phyloP scores from a whole-genome alignment of 2,329 filamentous ascomycete species.

The Ophiostoma himal-ulmi region DNA sequence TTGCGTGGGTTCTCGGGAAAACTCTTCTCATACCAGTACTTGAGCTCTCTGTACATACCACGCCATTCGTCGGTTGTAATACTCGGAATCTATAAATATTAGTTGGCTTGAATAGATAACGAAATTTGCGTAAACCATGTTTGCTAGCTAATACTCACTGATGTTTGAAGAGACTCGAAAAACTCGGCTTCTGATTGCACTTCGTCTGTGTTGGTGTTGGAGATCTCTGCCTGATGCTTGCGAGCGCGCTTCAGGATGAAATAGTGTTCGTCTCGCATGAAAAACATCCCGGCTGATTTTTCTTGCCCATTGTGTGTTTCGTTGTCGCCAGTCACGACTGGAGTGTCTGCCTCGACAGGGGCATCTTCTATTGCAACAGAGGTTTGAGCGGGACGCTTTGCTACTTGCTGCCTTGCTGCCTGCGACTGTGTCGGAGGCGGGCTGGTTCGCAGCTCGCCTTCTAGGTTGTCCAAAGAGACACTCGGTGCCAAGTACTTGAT shows the following conservation, averaged over 20 bases:
- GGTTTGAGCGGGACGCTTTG: neutral
- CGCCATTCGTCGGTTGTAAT: neutral
- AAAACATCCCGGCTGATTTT: neutral
- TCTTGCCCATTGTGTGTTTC: neutral
- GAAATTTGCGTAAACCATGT: neutral
- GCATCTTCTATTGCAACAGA: neutral
- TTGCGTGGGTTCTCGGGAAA: neutral
- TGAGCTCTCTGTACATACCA: neutral
- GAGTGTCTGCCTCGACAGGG: neutral
- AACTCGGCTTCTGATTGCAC: neutral
- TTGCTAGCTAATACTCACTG: neutral
- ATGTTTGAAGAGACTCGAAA: neutral
- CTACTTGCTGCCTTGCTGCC: neutral
- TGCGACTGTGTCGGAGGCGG: neutral
- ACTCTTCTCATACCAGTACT: neutral
- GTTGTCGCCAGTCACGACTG: neutral
- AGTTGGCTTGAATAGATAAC: neutral
- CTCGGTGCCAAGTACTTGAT: neutral
- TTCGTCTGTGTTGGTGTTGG: neutral
- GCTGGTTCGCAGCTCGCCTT: neutral
- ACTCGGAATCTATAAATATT: neutral
- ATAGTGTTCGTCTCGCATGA: neutral
- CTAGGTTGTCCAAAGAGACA: neutral
- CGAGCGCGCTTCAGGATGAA: neutral
- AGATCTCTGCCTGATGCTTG: neutral